Base-by-base conservation (phyloP, 345 rosid genomes). In the Linum lewisii region DNA sequence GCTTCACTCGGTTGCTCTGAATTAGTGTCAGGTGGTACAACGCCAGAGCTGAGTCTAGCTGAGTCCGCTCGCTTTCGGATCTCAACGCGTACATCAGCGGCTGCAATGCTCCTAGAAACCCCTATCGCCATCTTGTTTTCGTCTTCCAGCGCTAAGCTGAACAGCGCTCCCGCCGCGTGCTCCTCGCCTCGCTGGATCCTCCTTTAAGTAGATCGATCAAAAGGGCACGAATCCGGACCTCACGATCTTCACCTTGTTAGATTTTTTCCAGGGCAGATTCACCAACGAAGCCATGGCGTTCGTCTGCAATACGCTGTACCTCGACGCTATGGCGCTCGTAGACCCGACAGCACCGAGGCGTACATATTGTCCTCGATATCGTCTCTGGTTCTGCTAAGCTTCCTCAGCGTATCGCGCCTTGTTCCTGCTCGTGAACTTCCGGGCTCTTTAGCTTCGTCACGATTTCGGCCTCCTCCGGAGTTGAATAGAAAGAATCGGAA, bases 121-220 rank as follows among this genome's bases (percentile, higher is more conserved):
- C 75, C 75, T 6, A 71, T 71, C 24, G 75, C 75, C 75, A 71
- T 71, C 61, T 66, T 71, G 57, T 71, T 71, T 21, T 71, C 71
- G 44, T 71, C 75, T 47, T 71, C 71, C 32, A 66, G 53, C 14
- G 75, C 67, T 25, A 71, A 36, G 29, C 75, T 66, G 34, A 71
- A 71, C 15, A 71, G 59, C 2, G 75, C 71, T 9, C 75, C 75
- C 2, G 75, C 75, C 0, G 75, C 75, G 54, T 71, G 75, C 49
- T 66, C 71, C 60, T 71, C 11, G 75, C 15, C 24, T 71, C 75
- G 6, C n/a, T 20, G 15, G 42, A 52, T 9, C 75, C 75, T 1
- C 45, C 42, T n/a, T 66, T 71, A n/a, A 71, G 58, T 26, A 62
- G 64, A 24, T 71, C 75, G 25, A 71, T 66, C 67, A 71, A 62